Evolutionary conservation across 2,329 filamentous ascomycete species (phyloP).

Genomic region (Neofusicoccum parvum): DNA sequence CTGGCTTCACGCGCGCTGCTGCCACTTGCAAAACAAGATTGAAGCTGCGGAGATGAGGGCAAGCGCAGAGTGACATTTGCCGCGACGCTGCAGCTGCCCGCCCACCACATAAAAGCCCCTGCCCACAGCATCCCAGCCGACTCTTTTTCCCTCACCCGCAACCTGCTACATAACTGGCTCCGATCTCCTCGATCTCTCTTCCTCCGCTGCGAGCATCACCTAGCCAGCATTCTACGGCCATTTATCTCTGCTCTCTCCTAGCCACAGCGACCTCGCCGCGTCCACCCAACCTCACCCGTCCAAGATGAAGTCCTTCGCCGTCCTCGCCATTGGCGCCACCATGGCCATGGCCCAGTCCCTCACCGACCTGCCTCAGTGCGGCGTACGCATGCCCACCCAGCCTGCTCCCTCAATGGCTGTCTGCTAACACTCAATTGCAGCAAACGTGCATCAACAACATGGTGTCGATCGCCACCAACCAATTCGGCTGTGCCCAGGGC

Average conservation of each 20-base stretch:
- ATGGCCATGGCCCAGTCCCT: constrained; percentile 38
- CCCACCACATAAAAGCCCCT: constrained; percentile 22
- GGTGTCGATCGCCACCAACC: constrained; percentile 40
- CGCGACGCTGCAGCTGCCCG: constrained; percentile 9
- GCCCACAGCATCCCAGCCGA: constrained; percentile 7
- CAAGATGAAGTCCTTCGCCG: constrained; percentile 42
- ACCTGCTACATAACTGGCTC: constrained; percentile 22
- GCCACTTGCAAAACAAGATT: constrained; percentile 20
- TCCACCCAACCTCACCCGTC: constrained; percentile 21
- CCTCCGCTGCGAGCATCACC: constrained; percentile 4
- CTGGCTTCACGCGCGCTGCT: constrained; percentile 12
- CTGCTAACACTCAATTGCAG: constrained; percentile 25
- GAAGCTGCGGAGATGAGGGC: constrained; percentile 10
- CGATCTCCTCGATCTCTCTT: constrained; percentile 3
- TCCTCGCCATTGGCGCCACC: constrained; percentile 39
- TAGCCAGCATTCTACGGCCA: constrained; percentile 14
- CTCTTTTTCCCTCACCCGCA: constrained; percentile 17
- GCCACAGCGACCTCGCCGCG: neutral
- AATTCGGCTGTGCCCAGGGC: constrained; percentile 43
- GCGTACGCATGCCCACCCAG: constrained; percentile 33
- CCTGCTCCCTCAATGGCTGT: neutral
- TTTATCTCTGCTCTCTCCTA: neutral
- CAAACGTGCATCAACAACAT: constrained; percentile 51
- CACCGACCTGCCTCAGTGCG: constrained; percentile 32
- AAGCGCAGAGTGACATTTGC: constrained; percentile 24